Base-by-base conservation (phyloP, 139 green algal species). In the Picochlorum sp. region DNA sequence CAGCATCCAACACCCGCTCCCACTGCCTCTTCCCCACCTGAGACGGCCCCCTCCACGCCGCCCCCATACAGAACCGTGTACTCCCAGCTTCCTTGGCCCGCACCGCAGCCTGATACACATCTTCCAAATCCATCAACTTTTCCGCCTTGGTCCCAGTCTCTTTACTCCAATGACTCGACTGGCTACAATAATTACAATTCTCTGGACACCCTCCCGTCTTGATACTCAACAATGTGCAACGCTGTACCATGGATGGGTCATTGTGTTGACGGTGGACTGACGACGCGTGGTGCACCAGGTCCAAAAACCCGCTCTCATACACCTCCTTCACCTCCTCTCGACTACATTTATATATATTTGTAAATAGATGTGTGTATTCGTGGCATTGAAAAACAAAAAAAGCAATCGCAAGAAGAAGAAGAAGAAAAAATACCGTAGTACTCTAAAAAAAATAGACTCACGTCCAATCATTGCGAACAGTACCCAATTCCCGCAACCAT, bases 61-160 rank as follows among this genome's bases (percentile, higher is more conserved):
- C 92, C 8, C 93, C 93, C 94, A 99, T 98, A 82, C 94, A 99
- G 82, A 99, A 99, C 16, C 94, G 87, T 5, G 94, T 99, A 81
- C 83, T 95, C 59, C 94, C 94, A 1, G 89, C 71, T 26, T 89
- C 92, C 49, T 89, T 88, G 24, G 93, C 93, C 5, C 88, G 69
- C 60, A 91, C 32, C 0, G 90, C 90, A 6, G 86, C 88, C 84
- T 95, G 68, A 67, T 95, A 90, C 56, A 98, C 88, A 20, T 85
- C 79, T 28, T 97, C 89, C 41, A 96, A 68, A 32, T 87, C 81
- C 89, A 97, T 91, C 38, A 98, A 86, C 74, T 91, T 92, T 72
- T 94, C 86, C 4, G 92, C 92, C 73, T 96, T 95, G 4, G 91
- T 79, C 7, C 82, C 84, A 3, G 86, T 95, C 20, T 84, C 78